A percentile compares a stretch with the other conserved stretches of the same genome.
Evolutionary conservation across 2,329 filamentous ascomycete species (phyloP).

Genomic region (Stromatinia cepivora): DNA sequence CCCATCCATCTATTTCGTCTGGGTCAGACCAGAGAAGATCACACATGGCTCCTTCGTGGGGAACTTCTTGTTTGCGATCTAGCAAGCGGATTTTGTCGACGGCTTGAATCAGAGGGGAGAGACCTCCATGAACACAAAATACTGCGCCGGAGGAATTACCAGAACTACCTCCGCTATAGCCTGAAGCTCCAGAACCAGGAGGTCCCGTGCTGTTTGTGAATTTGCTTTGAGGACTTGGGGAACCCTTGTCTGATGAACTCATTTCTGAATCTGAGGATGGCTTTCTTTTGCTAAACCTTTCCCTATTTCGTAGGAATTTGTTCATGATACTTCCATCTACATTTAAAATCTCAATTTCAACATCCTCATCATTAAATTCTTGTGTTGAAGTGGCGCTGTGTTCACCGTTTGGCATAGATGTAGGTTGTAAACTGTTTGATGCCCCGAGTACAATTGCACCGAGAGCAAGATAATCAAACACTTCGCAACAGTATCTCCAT

Average conservation of each 20-base stretch:
- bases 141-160: constrained; percentile 78
- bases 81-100: constrained; percentile 94
- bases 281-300: constrained; percentile 32
- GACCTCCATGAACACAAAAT: constrained; percentile 90
- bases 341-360: constrained; percentile 92
- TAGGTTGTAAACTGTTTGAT: constrained; percentile 59
- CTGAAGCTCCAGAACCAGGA: constrained; percentile 77
- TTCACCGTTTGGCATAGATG: constrained; percentile 43
- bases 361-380: constrained; percentile 64
- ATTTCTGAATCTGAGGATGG: constrained; percentile 44
- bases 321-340: constrained; percentile 77
- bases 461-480: constrained; percentile 98
- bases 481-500: constrained; percentile 95
- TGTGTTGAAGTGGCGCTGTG: constrained; percentile 48
- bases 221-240: constrained; percentile 37
- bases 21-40: constrained; percentile 97
- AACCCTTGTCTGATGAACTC: constrained; percentile 40
- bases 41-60: constrained; percentile 98
- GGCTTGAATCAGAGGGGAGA: constrained; percentile 87
- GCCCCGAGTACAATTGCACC: constrained; percentile 96
- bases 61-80: constrained; percentile 96
- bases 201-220: constrained; percentile 62
- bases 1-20: constrained; percentile 97
- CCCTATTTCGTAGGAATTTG: constrained; percentile 59
- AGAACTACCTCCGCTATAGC: constrained; percentile 61